A percentile compares a stretch with the other conserved stretches of the same genome.
phyloP scores from a whole-genome alignment of 1,284 basidiomycete genomes.

The Cutaneotrichosporon cavernicola region DNA sequence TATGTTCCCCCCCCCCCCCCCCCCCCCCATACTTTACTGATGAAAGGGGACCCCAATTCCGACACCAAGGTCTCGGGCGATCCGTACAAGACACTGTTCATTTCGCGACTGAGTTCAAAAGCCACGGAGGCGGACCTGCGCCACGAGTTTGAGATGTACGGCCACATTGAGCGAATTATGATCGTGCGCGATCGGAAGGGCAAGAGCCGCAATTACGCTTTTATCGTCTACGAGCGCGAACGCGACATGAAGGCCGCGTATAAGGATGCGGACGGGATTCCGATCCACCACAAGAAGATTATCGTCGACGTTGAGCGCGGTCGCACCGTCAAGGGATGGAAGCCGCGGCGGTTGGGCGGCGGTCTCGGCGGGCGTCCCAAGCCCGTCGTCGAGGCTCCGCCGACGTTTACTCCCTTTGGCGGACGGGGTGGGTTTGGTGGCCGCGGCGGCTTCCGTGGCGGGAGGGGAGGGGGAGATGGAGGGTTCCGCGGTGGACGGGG shows the following conservation, averaged over 20 bases:
- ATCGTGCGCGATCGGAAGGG: slow-evolving; percentile 87
- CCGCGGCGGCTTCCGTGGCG: slow-evolving; percentile 29
- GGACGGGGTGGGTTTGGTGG: slow-evolving; percentile 27
- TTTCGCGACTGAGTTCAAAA: slow-evolving; percentile 84
- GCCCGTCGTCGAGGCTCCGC: slow-evolving; percentile 56
- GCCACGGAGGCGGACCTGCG: slow-evolving; percentile 87
- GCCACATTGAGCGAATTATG: slow-evolving; percentile 85
- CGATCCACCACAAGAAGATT: slow-evolving; percentile 91
- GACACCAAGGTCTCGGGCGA: slow-evolving; percentile 94
- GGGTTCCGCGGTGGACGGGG: slow-evolving; percentile 30
- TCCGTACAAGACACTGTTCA: slow-evolving; percentile 97
- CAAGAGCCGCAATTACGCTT: slow-evolving; percentile 88
- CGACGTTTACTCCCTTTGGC: slow-evolving; percentile 18
- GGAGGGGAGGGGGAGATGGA: slow-evolving; percentile 30
- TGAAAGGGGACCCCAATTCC: slow-evolving; percentile 55
- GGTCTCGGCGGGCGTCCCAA: slow-evolving; percentile 94
- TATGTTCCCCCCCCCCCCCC: slow-evolving; percentile 56
- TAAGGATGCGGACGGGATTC: slow-evolving; percentile 97
- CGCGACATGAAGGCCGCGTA: slow-evolving; percentile 99
- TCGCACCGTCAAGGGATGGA: slow-evolving; percentile 97
- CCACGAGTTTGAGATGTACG: slow-evolving; percentile 92
- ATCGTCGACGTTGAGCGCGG: slow-evolving; percentile 98
- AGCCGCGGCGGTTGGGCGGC: slow-evolving; percentile 89
- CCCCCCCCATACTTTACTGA: background rate
- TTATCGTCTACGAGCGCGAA: slow-evolving; percentile 96